Conservation (phyloP, 495 filamentous ascomycete genomes). For the Letharia lupina region DNA sequence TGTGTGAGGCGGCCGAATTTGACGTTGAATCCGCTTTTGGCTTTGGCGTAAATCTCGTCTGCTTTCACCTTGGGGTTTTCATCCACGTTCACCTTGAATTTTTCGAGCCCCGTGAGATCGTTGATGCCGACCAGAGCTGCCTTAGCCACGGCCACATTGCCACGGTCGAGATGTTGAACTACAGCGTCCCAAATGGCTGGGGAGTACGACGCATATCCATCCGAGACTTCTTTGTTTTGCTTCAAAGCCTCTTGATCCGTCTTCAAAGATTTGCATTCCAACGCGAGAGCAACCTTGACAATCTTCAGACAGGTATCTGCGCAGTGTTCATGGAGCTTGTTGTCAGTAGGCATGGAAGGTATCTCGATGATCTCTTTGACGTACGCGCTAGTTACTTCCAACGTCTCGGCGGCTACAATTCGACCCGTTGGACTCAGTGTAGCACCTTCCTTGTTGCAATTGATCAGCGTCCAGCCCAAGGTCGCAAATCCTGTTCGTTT, state of each 20-base stretch:
- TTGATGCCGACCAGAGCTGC: constrained; percentile 62
- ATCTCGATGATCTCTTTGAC: constrained; percentile 39
- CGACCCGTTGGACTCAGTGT: constrained; percentile 43
- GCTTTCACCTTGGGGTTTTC: constrained; percentile 53
- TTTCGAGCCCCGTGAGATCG: constrained; percentile 62
- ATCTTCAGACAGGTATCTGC: constrained; percentile 20
- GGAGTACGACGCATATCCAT: constrained; percentile 56
- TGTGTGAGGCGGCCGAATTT: constrained; percentile 60
- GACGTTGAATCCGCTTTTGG: constrained; percentile 62
- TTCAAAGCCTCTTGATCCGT: constrained; percentile 62
- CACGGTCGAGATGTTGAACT: constrained; percentile 54
- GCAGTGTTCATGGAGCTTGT: constrained; percentile 10
- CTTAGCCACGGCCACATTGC: constrained; percentile 57
- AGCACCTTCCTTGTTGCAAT: constrained; percentile 45
- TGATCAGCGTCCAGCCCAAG: constrained; percentile 43
- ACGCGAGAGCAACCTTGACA: constrained; percentile 57
- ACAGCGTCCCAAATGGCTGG: constrained; percentile 68
- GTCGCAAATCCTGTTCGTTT: constrained; percentile 43
- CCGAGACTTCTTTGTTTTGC: constrained; percentile 50
- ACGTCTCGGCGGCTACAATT: constrained; percentile 45
- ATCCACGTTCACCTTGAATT: constrained; percentile 47
- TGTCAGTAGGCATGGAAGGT: constrained; percentile 18
- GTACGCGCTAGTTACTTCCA: constrained; percentile 43
- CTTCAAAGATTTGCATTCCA: constrained; percentile 67
- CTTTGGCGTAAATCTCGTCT: constrained; percentile 39